Evolutionary conservation across 768 basidiomycete genomes (phyloP).

Genomic region (Glaciozyma martinii): DNA sequence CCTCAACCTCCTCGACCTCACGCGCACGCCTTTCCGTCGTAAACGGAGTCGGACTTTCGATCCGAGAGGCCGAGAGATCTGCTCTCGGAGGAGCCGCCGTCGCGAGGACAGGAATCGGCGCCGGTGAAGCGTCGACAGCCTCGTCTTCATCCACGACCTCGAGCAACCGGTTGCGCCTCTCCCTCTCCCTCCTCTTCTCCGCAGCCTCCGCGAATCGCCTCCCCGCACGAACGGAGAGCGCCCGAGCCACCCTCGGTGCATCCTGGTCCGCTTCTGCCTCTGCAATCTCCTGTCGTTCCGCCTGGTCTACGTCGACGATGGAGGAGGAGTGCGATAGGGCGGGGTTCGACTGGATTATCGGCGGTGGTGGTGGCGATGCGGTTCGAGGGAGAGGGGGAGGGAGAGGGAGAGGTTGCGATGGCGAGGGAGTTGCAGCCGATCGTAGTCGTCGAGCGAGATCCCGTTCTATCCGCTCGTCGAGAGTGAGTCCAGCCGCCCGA

Average conservation of each 20-base stretch:
- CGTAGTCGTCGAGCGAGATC: background rate
- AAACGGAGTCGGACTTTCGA: too few species aligned
- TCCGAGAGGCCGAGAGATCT: too few species aligned
- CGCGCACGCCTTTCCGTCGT: too few species aligned
- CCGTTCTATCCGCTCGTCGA: slow-evolving; percentile 14
- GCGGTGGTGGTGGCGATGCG: background rate
- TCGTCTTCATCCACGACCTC: background rate
- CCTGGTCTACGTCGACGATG: background rate
- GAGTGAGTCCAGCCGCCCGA: slow-evolving; percentile 6
- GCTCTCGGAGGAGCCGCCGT: too few species aligned
- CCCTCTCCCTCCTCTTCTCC: background rate
- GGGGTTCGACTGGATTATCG: background rate
- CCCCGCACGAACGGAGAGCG: slow-evolving; percentile 7
- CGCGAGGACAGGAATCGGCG: background rate
- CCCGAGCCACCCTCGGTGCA: slow-evolving; percentile 7
- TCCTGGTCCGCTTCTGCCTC: slow-evolving; percentile 8
- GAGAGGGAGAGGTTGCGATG: background rate
- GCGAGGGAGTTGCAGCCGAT: background rate
- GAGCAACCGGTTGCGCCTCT: background rate
- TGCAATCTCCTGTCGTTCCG: slow-evolving; percentile 1
- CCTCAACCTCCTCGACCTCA: background rate
- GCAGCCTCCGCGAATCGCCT: slow-evolving; percentile 6
- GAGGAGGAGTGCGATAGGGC: background rate
- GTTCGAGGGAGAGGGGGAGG: background rate
- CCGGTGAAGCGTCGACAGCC: background rate